Base-by-base conservation (phyloP, 306 rosid genomes). In the Herpetospermum pedunculosum region DNA sequence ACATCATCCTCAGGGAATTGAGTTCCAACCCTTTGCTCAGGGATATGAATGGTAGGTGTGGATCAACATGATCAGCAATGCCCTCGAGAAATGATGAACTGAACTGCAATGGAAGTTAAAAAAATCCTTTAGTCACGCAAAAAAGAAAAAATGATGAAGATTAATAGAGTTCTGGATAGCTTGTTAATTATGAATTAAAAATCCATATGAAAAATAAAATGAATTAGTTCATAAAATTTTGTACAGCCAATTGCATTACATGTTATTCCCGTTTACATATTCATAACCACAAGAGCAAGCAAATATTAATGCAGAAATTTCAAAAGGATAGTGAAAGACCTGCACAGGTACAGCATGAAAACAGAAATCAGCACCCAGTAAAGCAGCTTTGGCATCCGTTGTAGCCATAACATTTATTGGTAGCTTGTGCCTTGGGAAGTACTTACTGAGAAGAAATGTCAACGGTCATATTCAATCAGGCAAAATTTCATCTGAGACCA, bases 331-430 rank as follows among this genome's bases (percentile, higher is more conserved):
- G 52, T 4, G n/a, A 77, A 75, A 71, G 65, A 91, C 98, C 98
- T 93, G 97, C 78, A 93, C 98, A 53, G 98, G 97, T 58, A 93
- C 94, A 6, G 97, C 97, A 82, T 93, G 97, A 68, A 93, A 80
- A 78, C 94, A 91, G 79, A 82, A 93, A 80, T 93, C 97, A 0
- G 97, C 97, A 76, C 70, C 81, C 29, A 79, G 81, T 77, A 93
- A 78, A 81, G 98, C 97, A 73, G 79, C 82, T 78, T 89, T 89
- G 23, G 94, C 91, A 87, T 93, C 94, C 9, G 85, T 93, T 54
- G 98, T 93, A 35, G 97, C 98, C 41, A 86, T 73, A 60, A 93
- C 84, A 73, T 93, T 93, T 65, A 86, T 88, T 0, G 98, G 98
- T 28, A 93, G 85, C 72, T 62, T 83, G 82, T 89, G 88, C 34